Base-by-base conservation (phyloP, 1,139 yeast species). In the Nematodospora anomalae region DNA sequence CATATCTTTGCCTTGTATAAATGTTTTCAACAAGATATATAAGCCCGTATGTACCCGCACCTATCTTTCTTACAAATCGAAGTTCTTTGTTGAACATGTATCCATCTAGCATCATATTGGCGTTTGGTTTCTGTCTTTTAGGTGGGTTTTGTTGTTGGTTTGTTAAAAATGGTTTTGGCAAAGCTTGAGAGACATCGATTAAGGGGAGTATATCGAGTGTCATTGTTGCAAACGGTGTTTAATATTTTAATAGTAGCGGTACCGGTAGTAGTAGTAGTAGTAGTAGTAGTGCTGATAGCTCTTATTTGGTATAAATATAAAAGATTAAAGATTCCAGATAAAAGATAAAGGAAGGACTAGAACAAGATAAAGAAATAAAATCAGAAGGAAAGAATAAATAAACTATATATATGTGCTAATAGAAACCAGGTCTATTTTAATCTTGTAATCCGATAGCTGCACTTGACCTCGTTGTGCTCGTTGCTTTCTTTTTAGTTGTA, bases 11-110 rank as follows among this genome's bases (percentile, higher is more conserved):
- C 21, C 74, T 71, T 0, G 82, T 72, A 33, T 49, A 50, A 11
- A 71, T 47, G 54, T 86, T 83, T 47, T 71, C 64, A 6, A 88
- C 90, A 12, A 78, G 69, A 61, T 84, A 88, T 10, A 89, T 95
- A 21, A 85, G 70, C 2, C 96, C 96, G 54, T 84, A 88, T 15
- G 95, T 89, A 26, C 97, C 96, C 1, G 94, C 78, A 11, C 97
- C 96, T n/a, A 87, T 73, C 44, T 80, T 78, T 38, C 63, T 64
- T 36, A 71, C 55, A 27, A 83, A 67, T 33, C 50, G 52, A 20
- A 51, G 45, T 12, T 53, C 49, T 11, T 44, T 40, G 31, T 42
- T 51, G 13, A 53, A 38, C 42, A 50, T 49, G 38, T 46, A 51
- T 1, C 65, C 66, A 40, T 57, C 53, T 22, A 64, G 45, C 25